Conservation (phyloP, 2,329 filamentous ascomycete genomes). For the Colletotrichum limetticola region DNA sequence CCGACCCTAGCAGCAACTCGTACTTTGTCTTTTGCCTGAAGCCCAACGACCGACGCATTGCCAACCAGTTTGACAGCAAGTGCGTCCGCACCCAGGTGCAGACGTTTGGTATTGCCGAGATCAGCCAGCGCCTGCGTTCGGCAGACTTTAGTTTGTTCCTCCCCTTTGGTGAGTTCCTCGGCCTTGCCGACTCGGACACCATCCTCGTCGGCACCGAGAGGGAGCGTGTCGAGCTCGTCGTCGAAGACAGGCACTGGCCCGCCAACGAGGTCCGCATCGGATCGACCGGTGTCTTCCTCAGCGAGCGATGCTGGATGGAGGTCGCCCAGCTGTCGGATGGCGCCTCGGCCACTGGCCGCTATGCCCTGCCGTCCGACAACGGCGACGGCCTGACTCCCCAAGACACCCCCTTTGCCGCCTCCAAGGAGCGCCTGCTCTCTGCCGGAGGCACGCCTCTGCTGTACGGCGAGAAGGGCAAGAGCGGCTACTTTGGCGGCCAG, state of each 20-base stretch:
- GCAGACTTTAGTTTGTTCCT: slow-evolving; percentile 97
- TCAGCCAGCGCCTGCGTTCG: slow-evolving; percentile 90
- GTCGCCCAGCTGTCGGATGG: slow-evolving; percentile 80
- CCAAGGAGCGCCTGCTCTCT: slow-evolving; percentile 69
- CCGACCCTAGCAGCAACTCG: slow-evolving; percentile 83
- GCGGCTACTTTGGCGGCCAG: slow-evolving; percentile 81
- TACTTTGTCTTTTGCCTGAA: slow-evolving; percentile 99
- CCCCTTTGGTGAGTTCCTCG: slow-evolving; percentile 95
- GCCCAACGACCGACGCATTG: slow-evolving; percentile 95
- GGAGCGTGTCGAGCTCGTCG: slow-evolving; percentile 90
- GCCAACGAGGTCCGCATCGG: slow-evolving; percentile 90
- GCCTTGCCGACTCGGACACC: slow-evolving; percentile 84
- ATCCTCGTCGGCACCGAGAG: slow-evolving; percentile 90
- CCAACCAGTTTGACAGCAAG: slow-evolving; percentile 99
- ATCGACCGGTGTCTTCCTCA: slow-evolving; percentile 93
- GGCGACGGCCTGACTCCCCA: slow-evolving; percentile 71
- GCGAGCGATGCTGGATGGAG: slow-evolving; percentile 95
- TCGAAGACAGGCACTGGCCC: slow-evolving; percentile 93
- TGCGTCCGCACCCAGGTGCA: slow-evolving; percentile 95
- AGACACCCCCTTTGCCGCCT: slow-evolving; percentile 70
- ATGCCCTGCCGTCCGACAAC: slow-evolving; percentile 67
- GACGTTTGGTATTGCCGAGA: slow-evolving; percentile 95
- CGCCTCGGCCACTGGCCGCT: slow-evolving; percentile 63
- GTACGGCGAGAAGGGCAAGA: slow-evolving; percentile 80
- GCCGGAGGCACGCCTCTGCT: slow-evolving; percentile 65